These are phyloP conservation scores for Limonium bicolor DNA, from an alignment of 148 eudicot species.

Conservation along the genomic window DNA sequence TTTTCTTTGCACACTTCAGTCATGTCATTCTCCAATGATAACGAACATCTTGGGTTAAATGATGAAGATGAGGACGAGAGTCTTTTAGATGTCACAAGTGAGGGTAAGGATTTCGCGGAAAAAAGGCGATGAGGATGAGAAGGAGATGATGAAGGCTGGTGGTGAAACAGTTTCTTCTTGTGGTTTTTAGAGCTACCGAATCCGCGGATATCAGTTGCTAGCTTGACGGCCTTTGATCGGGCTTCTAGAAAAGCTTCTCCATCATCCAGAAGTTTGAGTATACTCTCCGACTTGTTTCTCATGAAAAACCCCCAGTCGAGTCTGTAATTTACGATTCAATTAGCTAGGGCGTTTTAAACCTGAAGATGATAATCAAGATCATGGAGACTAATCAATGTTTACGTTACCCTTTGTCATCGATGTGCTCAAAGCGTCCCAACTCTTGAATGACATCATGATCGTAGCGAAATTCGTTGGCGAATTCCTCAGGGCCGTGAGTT, in stretches of 20 bases:
- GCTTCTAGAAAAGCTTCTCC: slow-evolving; percentile 21
- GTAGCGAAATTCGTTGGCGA: slow-evolving; percentile 16
- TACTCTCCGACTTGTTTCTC: slow-evolving; percentile 22
- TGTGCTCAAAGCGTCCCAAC: slow-evolving; percentile 14
- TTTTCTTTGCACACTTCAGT: no score
- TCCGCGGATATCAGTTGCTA: slow-evolving; percentile 29
- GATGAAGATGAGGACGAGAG: slow-evolving; percentile 5
- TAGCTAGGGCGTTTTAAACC: background rate
- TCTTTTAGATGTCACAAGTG: no score
- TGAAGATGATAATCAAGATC: background rate
- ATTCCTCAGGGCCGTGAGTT: slow-evolving; percentile 25
- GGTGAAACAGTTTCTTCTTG: slow-evolving; percentile 6
- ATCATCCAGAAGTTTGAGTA: slow-evolving; percentile 18
- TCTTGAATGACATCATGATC: slow-evolving; percentile 15
- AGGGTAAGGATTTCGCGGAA: no score
- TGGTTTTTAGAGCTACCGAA: slow-evolving; percentile 18
- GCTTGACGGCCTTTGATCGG: slow-evolving; percentile 23
- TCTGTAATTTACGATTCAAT: slow-evolving; percentile 1
- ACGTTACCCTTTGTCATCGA: slow-evolving; percentile 22
- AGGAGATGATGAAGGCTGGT: background rate
- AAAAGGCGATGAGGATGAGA: no score
- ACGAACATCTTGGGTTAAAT: no score
- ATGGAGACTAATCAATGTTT: background rate
- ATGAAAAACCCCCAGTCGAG: slow-evolving; percentile 27
- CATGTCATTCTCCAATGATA: no score